These are phyloP conservation scores for Quercus glauca DNA, from an alignment of 306 rosid species.

Conservation along the genomic window DNA sequence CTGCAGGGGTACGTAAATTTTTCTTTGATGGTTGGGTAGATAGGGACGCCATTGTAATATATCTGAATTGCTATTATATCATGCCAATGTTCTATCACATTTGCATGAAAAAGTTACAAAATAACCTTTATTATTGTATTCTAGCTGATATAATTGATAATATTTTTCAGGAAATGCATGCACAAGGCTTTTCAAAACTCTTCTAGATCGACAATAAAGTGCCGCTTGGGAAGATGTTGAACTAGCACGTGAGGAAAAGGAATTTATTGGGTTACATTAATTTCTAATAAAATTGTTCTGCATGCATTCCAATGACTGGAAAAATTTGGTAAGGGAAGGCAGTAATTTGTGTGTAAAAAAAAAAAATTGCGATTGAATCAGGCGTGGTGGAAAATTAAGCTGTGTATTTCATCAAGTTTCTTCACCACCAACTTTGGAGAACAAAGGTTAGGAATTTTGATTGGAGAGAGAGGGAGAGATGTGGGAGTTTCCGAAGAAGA, in stretches of 20 bases:
- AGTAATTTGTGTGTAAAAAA: not conserved
- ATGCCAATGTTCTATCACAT: not conserved
- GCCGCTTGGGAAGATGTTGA: not conserved
- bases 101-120: not conserved
- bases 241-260: not conserved
- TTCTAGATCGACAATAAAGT: not conserved
- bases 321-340: not conserved
- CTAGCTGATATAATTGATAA: not conserved
- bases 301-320: not conserved
- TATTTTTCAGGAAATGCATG: not conserved
- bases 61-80: too few species aligned
- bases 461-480: conserved; percentile 7
- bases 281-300: not conserved
- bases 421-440: conserved; percentile 4
- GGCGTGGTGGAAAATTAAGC: not conserved
- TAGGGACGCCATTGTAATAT: conserved; percentile 45
- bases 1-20: conserved; percentile 43
- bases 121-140: not conserved
- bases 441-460: not conserved
- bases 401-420: not conserved
- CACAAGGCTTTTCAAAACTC: not conserved
- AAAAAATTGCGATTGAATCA: not conserved
- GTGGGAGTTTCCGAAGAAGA: conserved; percentile 4
- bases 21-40: conserved; percentile 61
- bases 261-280: not conserved